A percentile compares a stretch with the other conserved stretches of the same genome.
Conservation (phyloP, 169 alveolate genomes). For the Miamiensis avidus region DNA sequence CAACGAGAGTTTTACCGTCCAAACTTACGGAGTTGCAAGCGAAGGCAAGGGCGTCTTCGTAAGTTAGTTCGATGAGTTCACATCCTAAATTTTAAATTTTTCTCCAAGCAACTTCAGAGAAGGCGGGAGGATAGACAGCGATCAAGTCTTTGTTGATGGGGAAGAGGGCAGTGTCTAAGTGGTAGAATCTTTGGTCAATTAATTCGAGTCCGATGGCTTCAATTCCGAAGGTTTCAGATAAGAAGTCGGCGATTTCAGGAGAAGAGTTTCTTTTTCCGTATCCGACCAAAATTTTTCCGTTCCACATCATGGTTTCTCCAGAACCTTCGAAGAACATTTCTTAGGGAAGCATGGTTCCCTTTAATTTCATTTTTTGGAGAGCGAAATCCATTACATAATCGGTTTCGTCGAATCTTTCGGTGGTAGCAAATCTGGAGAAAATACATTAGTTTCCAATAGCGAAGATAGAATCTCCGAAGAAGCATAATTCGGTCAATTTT, state of each 20-base stretch:
- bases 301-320: slow-evolving; percentile 30
- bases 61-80: neutral
- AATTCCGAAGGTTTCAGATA: neutral
- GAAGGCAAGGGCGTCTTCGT: slow-evolving; percentile 14
- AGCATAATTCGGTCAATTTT: slow-evolving; percentile 14
- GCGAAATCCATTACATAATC: slow-evolving; percentile 14
- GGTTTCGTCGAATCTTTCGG: slow-evolving; percentile 9
- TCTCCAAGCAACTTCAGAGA: slow-evolving; percentile 5
- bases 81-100: slow-evolving; percentile 18
- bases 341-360: slow-evolving; percentile 10
- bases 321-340: slow-evolving; percentile 8
- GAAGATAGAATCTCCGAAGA: slow-evolving; percentile 17
- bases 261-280: slow-evolving; percentile 14
- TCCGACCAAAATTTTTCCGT: slow-evolving; percentile 15
- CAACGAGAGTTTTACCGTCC: slow-evolving; percentile 1
- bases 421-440: slow-evolving; percentile 18
- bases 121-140: slow-evolving; percentile 1
- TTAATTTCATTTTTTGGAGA: neutral
- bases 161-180: slow-evolving; percentile 26
- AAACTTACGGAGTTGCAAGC: neutral
- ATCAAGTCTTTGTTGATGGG: slow-evolving; percentile 13
- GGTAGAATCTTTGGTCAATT: slow-evolving; percentile 4
- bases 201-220: slow-evolving; percentile 11
- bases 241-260: neutral
- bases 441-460: slow-evolving; percentile 7